phyloP scores from a whole-genome alignment of 768 basidiomycete genomes.

The Leccinum sublutescens region DNA sequence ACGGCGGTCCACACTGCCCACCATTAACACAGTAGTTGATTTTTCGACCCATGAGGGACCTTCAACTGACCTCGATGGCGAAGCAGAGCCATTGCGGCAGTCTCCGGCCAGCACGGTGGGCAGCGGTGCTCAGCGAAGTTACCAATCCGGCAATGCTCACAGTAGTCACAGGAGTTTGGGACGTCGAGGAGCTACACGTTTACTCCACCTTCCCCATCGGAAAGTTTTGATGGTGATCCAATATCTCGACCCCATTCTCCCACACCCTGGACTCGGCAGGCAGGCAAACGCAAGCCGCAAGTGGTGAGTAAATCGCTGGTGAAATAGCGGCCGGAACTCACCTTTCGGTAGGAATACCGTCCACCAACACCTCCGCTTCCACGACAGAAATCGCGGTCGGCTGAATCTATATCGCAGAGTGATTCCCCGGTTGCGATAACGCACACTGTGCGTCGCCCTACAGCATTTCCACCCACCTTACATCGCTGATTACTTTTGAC shows the following conservation, averaged over 20 bases:
- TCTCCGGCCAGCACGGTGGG: constrained; percentile 36
- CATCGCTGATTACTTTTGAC: constrained; percentile 2
- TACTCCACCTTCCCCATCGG: constrained; percentile 35
- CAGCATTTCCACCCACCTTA: constrained; percentile 2
- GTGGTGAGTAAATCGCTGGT: constrained; percentile 19
- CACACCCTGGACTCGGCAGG: constrained; percentile 33
- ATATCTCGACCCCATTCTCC: constrained; percentile 36
- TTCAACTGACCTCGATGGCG: constrained; percentile 25
- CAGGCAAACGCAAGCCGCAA: constrained; percentile 27
- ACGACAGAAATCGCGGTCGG: constrained; percentile 35
- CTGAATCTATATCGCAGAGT: constrained; percentile 30
- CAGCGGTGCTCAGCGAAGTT: constrained; percentile 27
- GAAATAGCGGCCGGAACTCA: constrained; percentile 2
- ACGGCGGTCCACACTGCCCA: constrained; percentile 30
- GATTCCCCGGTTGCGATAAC: constrained; percentile 31
- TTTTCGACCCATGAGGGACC: constrained; percentile 25
- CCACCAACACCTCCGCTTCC: constrained; percentile 58
- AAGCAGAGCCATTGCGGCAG: constrained; percentile 31
- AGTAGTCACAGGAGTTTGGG: constrained; percentile 33
- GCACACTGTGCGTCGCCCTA: constrained; percentile 21
- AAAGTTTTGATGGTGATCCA: constrained; percentile 34
- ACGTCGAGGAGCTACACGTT: constrained; percentile 31
- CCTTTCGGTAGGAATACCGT: constrained; percentile 44
- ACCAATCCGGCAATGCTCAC: constrained; percentile 25
- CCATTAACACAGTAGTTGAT: constrained; percentile 34